Percentiles rank a stretch among this genome's conserved stretches.
These are phyloP conservation scores for Nannizziopsis barbatae DNA, from an alignment of 2,329 filamentous ascomycete genomes.

Conservation along the genomic window DNA sequence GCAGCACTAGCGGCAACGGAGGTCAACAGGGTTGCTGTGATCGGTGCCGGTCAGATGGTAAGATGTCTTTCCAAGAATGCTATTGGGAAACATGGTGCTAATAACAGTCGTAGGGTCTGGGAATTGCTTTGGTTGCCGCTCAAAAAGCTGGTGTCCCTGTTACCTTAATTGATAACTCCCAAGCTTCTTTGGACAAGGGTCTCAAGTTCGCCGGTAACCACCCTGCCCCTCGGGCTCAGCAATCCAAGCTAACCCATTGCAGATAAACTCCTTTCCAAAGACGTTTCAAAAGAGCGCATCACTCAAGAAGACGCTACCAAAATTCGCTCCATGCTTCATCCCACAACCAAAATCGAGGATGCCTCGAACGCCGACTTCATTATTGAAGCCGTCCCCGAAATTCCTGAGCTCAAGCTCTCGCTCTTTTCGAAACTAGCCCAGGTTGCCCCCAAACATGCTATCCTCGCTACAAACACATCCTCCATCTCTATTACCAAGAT, in stretches of 20 bases:
- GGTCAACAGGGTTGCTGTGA: constrained; percentile 78
- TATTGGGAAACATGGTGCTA: constrained; percentile 20
- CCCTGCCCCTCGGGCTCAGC: neutral
- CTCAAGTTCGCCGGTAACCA: constrained; percentile 69
- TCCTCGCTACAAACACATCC: constrained; percentile 96
- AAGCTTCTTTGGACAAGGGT: constrained; percentile 78
- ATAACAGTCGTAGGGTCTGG: constrained; percentile 56
- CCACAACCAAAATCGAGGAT: constrained; percentile 63
- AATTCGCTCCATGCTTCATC: constrained; percentile 55
- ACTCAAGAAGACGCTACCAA: constrained; percentile 69
- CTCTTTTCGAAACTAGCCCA: constrained; percentile 77
- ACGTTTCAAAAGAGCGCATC: constrained; percentile 77
- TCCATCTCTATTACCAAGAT: constrained; percentile 96
- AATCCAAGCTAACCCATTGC: neutral
- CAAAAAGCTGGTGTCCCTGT: constrained; percentile 75
- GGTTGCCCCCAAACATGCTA: constrained; percentile 70
- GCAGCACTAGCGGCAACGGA: constrained; percentile 51
- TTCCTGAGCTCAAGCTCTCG: constrained; percentile 70
- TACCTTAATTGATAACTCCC: constrained; percentile 70
- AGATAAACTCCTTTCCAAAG: constrained; percentile 90
- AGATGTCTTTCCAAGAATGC: neutral
- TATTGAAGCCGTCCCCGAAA: constrained; percentile 94
- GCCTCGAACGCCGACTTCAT: constrained; percentile 85
- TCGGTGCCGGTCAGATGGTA: constrained; percentile 95
- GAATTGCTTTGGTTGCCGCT: constrained; percentile 89